Evolutionary conservation across 1,139 yeast species (phyloP).

Genomic region (Sugiyamaella sp.): DNA sequence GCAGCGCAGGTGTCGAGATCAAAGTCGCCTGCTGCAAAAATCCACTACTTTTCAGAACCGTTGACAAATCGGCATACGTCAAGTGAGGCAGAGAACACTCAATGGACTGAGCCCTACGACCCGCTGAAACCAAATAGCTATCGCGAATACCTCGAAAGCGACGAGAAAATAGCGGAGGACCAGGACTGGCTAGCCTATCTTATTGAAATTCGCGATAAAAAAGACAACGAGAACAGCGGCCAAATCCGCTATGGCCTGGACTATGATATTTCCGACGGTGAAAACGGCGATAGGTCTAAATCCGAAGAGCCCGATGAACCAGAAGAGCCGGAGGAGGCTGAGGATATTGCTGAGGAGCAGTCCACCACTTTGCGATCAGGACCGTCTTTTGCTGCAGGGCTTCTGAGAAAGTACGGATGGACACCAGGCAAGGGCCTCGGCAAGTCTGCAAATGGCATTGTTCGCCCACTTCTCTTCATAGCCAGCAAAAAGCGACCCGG

Average conservation of each 20-base stretch:
- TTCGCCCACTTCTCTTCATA: conserved; percentile 28
- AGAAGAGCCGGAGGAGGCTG: conserved; percentile 18
- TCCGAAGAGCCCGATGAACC: conserved; percentile 24
- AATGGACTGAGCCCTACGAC: conserved; percentile 30
- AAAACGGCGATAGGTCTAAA: conserved; percentile 29
- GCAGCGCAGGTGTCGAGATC: no score
- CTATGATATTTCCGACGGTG: conserved; percentile 24
- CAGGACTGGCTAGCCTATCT: conserved; percentile 32
- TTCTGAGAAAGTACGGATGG: conserved; percentile 35
- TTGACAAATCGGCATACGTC: conserved; percentile 5
- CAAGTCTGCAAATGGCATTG: conserved; percentile 28
- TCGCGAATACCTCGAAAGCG: conserved; percentile 24
- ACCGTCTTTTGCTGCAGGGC: conserved; percentile 19
- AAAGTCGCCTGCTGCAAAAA: neutral
- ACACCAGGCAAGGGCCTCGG: conserved; percentile 29
- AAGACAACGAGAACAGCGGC: conserved; percentile 15
- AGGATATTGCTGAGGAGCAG: conserved; percentile 16
- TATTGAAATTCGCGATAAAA: conserved; percentile 27
- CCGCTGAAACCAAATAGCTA: conserved; percentile 27
- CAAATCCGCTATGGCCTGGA: conserved; percentile 13
- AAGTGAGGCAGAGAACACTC: neutral
- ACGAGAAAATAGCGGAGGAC: conserved; percentile 25
- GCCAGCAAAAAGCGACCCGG: conserved; percentile 27
- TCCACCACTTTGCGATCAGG: neutral
- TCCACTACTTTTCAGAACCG: neutral